A percentile compares a stretch with the other conserved stretches of the same genome.
Conservation (phyloP, 2,329 filamentous ascomycete genomes). For the Plectosphaerella cucumerina region DNA sequence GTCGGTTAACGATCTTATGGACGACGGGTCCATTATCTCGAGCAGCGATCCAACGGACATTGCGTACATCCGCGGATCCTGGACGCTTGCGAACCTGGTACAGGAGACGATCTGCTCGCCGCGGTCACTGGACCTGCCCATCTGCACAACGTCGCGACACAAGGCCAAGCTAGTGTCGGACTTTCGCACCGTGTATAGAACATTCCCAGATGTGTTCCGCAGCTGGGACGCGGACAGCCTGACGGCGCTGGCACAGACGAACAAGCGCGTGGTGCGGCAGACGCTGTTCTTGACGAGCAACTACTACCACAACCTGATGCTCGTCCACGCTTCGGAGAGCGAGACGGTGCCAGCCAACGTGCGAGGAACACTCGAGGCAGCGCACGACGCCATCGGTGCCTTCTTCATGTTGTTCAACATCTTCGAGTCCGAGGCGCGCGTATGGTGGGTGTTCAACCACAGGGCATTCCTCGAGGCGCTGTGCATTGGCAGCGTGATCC, state of each 20-base stretch:
- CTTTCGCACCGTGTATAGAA: constrained; percentile 68
- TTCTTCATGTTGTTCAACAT: constrained; percentile 71
- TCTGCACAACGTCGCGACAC: constrained; percentile 63
- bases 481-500: constrained; percentile 60
- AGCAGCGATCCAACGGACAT: constrained; percentile 61
- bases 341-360: constrained; percentile 61
- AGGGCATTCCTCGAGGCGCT: constrained; percentile 72
- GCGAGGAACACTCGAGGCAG: constrained; percentile 67
- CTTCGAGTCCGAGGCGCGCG: constrained; percentile 66
- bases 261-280: constrained; percentile 67
- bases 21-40: constrained; percentile 55
- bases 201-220: constrained; percentile 67
- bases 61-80: constrained; percentile 70
- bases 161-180: constrained; percentile 66
- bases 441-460: constrained; percentile 85
- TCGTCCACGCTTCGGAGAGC: constrained; percentile 69
- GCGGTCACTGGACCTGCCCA: constrained; percentile 67
- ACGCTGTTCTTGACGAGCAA: constrained; percentile 77
- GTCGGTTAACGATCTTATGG: constrained; percentile 66
- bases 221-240: constrained; percentile 62
- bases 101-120: constrained; percentile 74
- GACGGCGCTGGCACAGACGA: constrained; percentile 48
- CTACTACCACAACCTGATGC: constrained; percentile 79
- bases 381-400: constrained; percentile 67
- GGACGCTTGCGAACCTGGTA: constrained; percentile 74